Evolutionary conservation across 768 basidiomycete genomes (phyloP), one percentile per base, ranked within the genome.

Genomic region (Rhizopogon salebrosus): DNA sequence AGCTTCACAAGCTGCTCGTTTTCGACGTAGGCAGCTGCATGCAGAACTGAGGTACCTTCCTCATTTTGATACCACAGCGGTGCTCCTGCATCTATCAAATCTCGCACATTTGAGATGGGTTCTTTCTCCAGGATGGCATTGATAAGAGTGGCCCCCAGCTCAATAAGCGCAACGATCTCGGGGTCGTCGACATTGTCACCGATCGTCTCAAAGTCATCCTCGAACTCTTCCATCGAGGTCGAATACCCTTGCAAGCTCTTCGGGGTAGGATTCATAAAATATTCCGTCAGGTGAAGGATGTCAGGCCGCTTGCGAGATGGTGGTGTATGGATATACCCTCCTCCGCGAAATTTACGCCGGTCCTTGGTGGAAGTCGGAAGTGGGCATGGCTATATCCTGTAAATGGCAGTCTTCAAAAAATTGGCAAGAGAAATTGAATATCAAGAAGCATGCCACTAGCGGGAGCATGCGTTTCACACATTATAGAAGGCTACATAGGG

Each of bases 51-150:
- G 57, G 84, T 85, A 1, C 93, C 94, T 59, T 87, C 82, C 43
- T 82, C 80, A 64, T 87, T 88, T 68, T 97, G 92, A 64, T 87
- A 93, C 95, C 95, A 98, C 45, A 90, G 68, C 1, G 91, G 91
- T 6, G 92, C 87, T 16, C 85, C 90, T 5, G 74, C 75, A 9
- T 81, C 75, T 56, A 90, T 74, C 31, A 84, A 64, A 13, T 63
- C 64, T 56, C 75, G 72, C 49, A 89, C 71, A 14, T 65, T 67
- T 16, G 75, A 72, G 41, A 67, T 41, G 9, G 80, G 70, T 23
- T 79, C 64, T 49, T 70, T 59, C 40, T 74, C 72, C 13, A 90
- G 70, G 54, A 91, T 83, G 20, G 77, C 72, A 34, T 74, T 55
- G 55, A 89, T 80, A 54, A 91, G 75, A 1, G 72, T 71, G 48